Base-by-base conservation (phyloP, 192 early-diverging fungal species). In the Umbelopsis vinacea region DNA sequence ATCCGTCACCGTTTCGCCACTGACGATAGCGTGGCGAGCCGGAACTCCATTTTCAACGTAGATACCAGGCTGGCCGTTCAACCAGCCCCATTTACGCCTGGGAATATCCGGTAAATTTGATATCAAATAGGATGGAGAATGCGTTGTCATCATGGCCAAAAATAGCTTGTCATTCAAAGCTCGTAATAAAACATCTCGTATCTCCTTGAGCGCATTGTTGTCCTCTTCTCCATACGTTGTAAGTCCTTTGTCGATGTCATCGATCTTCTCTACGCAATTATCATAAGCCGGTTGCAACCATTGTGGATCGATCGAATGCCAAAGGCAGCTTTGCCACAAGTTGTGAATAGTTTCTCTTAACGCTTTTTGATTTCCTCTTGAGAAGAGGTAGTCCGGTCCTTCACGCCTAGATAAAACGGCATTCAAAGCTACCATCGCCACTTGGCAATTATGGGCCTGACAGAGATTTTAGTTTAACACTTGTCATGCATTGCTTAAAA, bases 301-400 rank as follows among this genome's bases (percentile, higher is more conserved):
- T 26, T 68, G 46, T 2, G 48, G 24, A 21, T 74, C 83, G 45
- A 78, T 82, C 0, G 85, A 75, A 57, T 88, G 88, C 92, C 92
- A 93, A 54, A 89, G 89, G 66, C 90, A 90, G 7, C 84, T 73
- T 45, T 83, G 76, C 53, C 85, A 87, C 37, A 94, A 75, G 53
- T 92, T 94, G 23, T 81, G 73, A 6, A 90, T 83, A n/a, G 86
- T 86, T 67, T 82, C 82, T 0, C 84, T 72, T 24, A 93, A 73
- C 54, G 85, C 78, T 37, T 76, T 84, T 15, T 76, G 79, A 75
- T 92, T 90, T 7, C 81, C 78, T 0, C 84, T 81, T 50, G 91
- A 89, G 67, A 93, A 93, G 38, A 94, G 86, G 71, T 95, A 95
- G 72, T 95, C 93, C 33, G 82, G 76, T 17, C 87, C 90, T 11